These are phyloP conservation scores for Crithidia brevicula DNA, from an alignment of 208 protist species.

Conservation along the genomic window DNA sequence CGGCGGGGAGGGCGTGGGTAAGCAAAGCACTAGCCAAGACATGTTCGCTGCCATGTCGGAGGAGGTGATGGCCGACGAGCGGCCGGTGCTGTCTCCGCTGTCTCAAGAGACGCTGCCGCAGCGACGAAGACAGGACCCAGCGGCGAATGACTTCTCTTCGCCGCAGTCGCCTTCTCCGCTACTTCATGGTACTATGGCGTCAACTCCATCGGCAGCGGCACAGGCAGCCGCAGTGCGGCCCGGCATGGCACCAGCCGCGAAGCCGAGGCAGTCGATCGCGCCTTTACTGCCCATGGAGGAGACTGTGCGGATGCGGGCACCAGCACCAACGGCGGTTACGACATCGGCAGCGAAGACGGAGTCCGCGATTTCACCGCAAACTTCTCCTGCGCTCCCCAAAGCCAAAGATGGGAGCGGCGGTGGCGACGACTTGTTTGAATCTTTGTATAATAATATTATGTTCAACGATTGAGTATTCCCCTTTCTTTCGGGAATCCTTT, in stretches of 20 bases:
- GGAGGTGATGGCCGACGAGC: slow-evolving; percentile 1
- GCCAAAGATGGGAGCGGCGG: not conserved
- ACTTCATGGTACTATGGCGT: not conserved
- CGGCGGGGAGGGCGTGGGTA: too few relatives aligned
- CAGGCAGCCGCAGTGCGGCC: too few relatives aligned
- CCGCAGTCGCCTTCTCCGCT: slow-evolving; percentile 1
- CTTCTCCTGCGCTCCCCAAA: not conserved
- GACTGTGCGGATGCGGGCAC: too few relatives aligned
- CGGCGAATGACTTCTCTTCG: too few relatives aligned
- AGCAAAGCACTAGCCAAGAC: too few relatives aligned
- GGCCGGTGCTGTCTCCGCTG: not conserved
- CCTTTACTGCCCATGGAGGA: too few relatives aligned
- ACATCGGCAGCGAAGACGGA: not conserved
- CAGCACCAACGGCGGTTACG: too few relatives aligned
- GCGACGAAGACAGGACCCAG: too few relatives aligned
- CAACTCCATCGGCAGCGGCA: too few relatives aligned
- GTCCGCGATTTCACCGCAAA: not conserved
- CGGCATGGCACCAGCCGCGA: not conserved
- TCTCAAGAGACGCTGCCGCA: not conserved
- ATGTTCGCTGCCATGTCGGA: slow-evolving; percentile 1
- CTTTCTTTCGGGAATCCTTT: too few relatives aligned
- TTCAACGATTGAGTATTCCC: slow-evolving; percentile 4
- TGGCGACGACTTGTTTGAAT: slow-evolving; percentile 53
- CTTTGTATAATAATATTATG: slow-evolving; percentile 65
- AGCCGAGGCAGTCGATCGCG: not conserved